These are phyloP conservation scores for Mycosphaerella arachidis DNA, from an alignment of 2,329 filamentous ascomycete genomes.

Conservation along the genomic window DNA sequence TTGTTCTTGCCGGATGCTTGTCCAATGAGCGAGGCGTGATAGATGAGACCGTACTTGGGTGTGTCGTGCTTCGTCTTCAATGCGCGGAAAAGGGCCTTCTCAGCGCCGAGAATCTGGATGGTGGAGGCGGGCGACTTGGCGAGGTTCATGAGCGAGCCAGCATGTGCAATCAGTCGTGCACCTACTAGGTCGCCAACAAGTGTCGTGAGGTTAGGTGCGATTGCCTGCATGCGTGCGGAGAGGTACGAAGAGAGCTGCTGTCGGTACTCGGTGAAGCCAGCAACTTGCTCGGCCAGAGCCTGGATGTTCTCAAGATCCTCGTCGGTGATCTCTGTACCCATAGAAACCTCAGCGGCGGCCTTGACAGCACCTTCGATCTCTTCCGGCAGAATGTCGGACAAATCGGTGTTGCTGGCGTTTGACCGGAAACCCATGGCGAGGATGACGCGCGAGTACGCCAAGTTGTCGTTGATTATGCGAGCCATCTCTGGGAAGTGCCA, in stretches of 20 bases:
- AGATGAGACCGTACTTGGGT: conserved; percentile 94
- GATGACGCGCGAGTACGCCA: conserved; percentile 86
- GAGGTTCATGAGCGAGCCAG: conserved; percentile 88
- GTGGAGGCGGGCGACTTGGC: conserved; percentile 94
- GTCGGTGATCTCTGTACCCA: conserved; percentile 94
- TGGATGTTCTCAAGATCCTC: conserved; percentile 93
- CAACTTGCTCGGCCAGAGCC: conserved; percentile 86
- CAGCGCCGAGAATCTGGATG: conserved; percentile 95
- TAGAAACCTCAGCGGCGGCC: conserved; percentile 89
- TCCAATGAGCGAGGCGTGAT: conserved; percentile 87
- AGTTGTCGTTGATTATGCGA: conserved; percentile 94
- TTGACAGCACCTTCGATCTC: conserved; percentile 91
- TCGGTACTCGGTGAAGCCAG: conserved; percentile 86
- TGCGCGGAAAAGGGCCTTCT: conserved; percentile 97
- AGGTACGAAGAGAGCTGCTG: conserved; percentile 84
- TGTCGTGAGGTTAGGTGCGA: conserved; percentile 90
- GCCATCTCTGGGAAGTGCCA: conserved; percentile 99
- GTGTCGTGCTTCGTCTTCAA: conserved; percentile 99
- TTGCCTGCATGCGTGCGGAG: conserved; percentile 88
- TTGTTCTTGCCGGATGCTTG: conserved; percentile 98
- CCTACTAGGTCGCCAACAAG: conserved; percentile 92
- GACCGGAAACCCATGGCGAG: conserved; percentile 83
- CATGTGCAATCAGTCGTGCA: conserved; percentile 88
- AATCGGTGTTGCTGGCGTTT: conserved; percentile 68
- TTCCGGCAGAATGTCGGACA: conserved; percentile 88